These are phyloP conservation scores for Arabis hirsuta DNA, from an alignment of 345 rosid genomes.

Conservation along the genomic window DNA sequence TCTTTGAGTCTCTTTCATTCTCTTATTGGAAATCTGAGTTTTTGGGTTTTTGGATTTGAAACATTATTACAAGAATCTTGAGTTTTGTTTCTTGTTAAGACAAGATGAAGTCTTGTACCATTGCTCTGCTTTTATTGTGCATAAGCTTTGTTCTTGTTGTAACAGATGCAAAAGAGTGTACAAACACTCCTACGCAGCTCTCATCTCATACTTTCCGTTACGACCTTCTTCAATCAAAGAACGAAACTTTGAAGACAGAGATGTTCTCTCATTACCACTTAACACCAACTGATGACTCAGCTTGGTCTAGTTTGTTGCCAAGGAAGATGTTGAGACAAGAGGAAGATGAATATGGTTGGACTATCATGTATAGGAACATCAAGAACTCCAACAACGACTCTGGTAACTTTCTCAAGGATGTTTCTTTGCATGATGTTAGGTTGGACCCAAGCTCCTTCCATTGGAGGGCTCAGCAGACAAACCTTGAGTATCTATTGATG, in stretches of 20 bases:
- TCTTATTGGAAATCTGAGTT: slow-evolving; percentile 16
- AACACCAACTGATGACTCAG: slow-evolving; percentile 78
- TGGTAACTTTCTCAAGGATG: slow-evolving; percentile 63
- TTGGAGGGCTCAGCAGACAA: slow-evolving; percentile 83
- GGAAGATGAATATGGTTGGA: slow-evolving; percentile 71
- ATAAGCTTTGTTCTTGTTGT: slow-evolving; percentile 33
- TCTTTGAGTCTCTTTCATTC: slow-evolving; percentile 15
- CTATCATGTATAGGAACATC: slow-evolving; percentile 69
- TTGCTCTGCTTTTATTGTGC: slow-evolving; percentile 9
- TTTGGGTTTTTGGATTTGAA: slow-evolving; percentile 22
- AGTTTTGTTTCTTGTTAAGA: slow-evolving; percentile 19
- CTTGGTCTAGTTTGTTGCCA: slow-evolving; percentile 80
- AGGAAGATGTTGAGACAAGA: slow-evolving; percentile 72
- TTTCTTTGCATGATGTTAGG: slow-evolving; percentile 81
- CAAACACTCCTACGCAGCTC: slow-evolving; percentile 68
- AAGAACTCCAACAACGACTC: slow-evolving; percentile 50
- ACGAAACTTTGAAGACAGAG: slow-evolving; percentile 68
- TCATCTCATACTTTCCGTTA: slow-evolving; percentile 77
- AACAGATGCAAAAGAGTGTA: slow-evolving; percentile 72
- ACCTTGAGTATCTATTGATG: slow-evolving; percentile 82
- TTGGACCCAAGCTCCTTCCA: slow-evolving; percentile 65
- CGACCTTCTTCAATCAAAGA: slow-evolving; percentile 64
- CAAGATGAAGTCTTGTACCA: slow-evolving; percentile 37
- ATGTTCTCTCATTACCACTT: slow-evolving; percentile 80
- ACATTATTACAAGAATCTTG: background rate